These are phyloP conservation scores for Nakaseomyces uthaithaninus DNA, from an alignment of 1,139 yeast genomes.

Conservation along the genomic window DNA sequence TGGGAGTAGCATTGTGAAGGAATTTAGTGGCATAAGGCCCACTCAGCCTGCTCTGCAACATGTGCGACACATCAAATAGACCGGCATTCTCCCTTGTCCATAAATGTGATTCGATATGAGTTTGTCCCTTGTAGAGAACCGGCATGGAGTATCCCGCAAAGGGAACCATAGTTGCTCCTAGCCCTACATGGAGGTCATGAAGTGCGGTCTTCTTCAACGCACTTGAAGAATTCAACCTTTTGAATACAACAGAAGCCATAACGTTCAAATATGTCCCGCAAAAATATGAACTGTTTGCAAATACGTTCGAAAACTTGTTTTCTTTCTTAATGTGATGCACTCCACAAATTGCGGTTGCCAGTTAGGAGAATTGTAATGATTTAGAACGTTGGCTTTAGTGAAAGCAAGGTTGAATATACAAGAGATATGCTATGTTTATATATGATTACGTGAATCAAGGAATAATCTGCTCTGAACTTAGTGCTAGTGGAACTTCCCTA, in stretches of 20 bases:
- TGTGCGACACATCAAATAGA: conserved; percentile 90
- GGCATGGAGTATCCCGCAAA: conserved; percentile 97
- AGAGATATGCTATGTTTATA: too few species aligned
- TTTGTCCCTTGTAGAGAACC: conserved; percentile 68
- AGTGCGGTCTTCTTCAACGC: conserved; percentile 63
- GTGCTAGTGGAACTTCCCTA: too few species aligned
- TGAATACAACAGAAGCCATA: conserved; percentile 9
- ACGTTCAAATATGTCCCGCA: too few species aligned
- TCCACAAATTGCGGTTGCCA: neutral
- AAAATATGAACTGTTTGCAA: too few species aligned
- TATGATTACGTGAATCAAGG: too few species aligned
- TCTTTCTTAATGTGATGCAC: too few species aligned
- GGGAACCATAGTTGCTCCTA: conserved; percentile 87
- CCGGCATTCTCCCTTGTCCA: conserved; percentile 91
- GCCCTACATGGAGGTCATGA: conserved; percentile 64
- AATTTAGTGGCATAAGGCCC: conserved; percentile 67
- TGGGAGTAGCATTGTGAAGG: conserved; percentile 75
- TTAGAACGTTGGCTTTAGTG: too few species aligned
- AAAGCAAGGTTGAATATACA: too few species aligned
- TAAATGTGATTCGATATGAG: conserved; percentile 85
- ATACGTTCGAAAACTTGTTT: neutral
- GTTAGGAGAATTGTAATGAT: neutral
- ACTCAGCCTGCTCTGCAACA: conserved; percentile 76
- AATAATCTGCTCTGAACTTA: too few species aligned
- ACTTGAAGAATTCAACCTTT: conserved; percentile 30